phyloP scores from a whole-genome alignment of 768 basidiomycete species.

The Tulasnella sp. region DNA sequence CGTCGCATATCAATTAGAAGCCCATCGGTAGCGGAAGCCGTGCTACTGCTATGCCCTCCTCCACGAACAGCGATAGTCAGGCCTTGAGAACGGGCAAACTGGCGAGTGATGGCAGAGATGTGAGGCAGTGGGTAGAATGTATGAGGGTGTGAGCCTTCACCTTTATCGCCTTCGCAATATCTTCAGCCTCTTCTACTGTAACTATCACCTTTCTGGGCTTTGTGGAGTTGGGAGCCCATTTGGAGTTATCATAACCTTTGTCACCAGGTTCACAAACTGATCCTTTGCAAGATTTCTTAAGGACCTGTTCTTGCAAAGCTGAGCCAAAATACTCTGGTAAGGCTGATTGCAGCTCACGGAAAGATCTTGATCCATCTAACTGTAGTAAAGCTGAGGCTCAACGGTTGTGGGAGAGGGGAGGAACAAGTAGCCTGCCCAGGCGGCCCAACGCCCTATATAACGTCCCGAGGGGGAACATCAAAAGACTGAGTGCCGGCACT shows the following conservation, averaged over 20 bases:
- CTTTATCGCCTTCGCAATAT: conserved; percentile 5
- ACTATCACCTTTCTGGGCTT: conserved; percentile 31
- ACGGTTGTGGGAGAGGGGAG: too few relatives aligned
- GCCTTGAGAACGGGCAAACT: conserved; percentile 23
- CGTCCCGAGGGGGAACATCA: neutral
- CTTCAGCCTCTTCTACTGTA: neutral
- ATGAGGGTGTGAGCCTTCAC: neutral
- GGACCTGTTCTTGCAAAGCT: neutral
- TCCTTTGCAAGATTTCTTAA: neutral
- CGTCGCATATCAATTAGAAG: conserved; percentile 38
- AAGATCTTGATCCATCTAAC: neutral
- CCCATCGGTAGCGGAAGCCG: conserved; percentile 46
- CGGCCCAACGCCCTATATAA: neutral
- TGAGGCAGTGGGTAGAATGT: neutral
- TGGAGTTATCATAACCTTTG: conserved; percentile 31
- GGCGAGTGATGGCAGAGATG: neutral
- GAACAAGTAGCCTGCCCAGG: too few relatives aligned
- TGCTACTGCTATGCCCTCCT: conserved; percentile 50
- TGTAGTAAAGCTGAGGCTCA: too few relatives aligned
- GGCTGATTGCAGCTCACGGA: neutral
- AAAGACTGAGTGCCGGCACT: neutral
- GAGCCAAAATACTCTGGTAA: neutral
- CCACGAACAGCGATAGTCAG: conserved; percentile 34
- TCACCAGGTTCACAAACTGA: neutral
- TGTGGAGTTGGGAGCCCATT: conserved; percentile 34